A percentile compares a stretch with the other conserved stretches of the same genome.
phyloP scores from a whole-genome alignment of 2,329 filamentous ascomycete genomes.

The Talaromyces sp. region DNA sequence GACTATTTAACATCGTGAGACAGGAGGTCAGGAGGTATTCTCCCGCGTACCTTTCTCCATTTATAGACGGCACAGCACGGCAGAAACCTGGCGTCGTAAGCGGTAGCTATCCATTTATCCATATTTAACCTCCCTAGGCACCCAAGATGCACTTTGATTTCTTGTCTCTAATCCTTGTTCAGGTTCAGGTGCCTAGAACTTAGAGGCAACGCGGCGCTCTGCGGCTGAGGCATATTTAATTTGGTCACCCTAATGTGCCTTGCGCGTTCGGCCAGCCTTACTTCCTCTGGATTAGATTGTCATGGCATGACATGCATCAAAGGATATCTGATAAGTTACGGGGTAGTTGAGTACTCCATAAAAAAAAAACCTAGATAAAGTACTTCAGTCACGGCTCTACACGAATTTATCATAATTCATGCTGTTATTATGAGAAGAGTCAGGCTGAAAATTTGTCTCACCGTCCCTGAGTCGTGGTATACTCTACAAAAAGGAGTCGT shows the following conservation, averaged over 20 bases:
- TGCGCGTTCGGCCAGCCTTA: background rate
- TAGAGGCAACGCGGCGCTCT: background rate
- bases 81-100: background rate
- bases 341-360: background rate
- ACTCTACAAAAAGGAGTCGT: background rate
- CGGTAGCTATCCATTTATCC: background rate
- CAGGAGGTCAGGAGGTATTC: background rate
- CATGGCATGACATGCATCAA: slow-evolving; percentile 1
- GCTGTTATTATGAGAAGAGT: background rate
- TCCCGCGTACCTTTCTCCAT: background rate
- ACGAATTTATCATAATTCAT: background rate
- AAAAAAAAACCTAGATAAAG: background rate
- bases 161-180: background rate
- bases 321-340: background rate
- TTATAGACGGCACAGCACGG: background rate
- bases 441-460: background rate
- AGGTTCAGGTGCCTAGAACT: background rate
- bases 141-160: background rate
- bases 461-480: background rate
- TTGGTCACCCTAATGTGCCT: background rate
- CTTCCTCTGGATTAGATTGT: background rate
- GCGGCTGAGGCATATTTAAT: slow-evolving; percentile 3
- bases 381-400: background rate
- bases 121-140: background rate
- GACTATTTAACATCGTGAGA: background rate